A percentile compares a stretch with the other conserved stretches of the same genome.
phyloP scores from a whole-genome alignment of 805 yeast species.

The Wickerhamiella spandovensis region DNA sequence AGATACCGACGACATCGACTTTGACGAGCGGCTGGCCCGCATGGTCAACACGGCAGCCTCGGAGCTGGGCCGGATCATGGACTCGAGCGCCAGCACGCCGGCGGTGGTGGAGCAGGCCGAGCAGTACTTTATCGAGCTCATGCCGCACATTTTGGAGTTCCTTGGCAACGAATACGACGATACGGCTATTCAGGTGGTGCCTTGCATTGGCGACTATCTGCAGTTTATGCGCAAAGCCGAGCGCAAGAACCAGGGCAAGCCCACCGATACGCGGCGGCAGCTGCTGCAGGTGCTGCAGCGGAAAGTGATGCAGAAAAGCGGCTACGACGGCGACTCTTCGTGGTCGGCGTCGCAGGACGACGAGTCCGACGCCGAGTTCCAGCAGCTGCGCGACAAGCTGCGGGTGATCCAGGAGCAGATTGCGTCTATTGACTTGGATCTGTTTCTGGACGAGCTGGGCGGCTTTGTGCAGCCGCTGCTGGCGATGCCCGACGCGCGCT shows the following conservation, averaged over 20 bases:
- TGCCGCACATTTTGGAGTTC: conserved; percentile 61
- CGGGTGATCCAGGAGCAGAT: conserved; percentile 77
- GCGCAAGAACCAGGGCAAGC: conserved; percentile 32
- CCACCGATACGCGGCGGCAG: conserved; percentile 31
- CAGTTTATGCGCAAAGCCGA: conserved; percentile 39
- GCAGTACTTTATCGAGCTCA: conserved; percentile 42
- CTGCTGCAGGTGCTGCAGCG: conserved; percentile 50
- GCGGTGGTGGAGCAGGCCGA: conserved; percentile 23
- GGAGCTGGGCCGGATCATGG: conserved; percentile 61
- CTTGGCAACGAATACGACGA: conserved; percentile 81
- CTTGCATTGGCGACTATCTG: conserved; percentile 64
- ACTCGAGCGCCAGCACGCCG: conserved; percentile 22
- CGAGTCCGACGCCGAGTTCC: conserved; percentile 31
- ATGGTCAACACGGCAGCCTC: conserved; percentile 59
- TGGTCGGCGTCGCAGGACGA: conserved; percentile 28
- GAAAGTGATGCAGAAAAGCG: conserved; percentile 64
- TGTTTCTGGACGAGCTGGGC: conserved; percentile 48
- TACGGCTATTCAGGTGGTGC: conserved; percentile 68
- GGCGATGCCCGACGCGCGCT: conserved; percentile 26
- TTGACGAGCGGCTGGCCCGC: conserved; percentile 63
- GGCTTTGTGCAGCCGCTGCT: conserved; percentile 42
- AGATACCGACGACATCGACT: conserved; percentile 38
- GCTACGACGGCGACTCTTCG: conserved; percentile 62
- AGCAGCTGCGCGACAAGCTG: conserved; percentile 62
- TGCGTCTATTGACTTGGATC: conserved; percentile 42